Evolutionary conservation across 2,329 filamentous ascomycete genomes (phyloP).

Genomic region (Escovopsis sp.): DNA sequence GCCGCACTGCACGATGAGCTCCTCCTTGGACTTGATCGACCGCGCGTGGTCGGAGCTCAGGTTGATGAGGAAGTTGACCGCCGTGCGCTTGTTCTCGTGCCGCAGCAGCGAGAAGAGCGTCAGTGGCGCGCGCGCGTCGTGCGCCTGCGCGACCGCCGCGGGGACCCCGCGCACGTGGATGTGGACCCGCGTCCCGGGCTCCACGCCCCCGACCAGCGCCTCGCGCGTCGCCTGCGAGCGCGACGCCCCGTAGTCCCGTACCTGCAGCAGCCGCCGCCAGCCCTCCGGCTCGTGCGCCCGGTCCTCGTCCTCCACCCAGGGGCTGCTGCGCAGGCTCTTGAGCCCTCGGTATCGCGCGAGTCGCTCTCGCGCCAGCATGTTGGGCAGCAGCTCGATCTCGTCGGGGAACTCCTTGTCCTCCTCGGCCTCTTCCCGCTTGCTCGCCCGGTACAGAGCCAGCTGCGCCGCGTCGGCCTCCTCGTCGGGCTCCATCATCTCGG

Average conservation of each 20-base stretch:
- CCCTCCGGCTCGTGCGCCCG: slow-evolving; percentile 74
- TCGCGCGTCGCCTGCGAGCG: slow-evolving; percentile 65
- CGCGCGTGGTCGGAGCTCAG: slow-evolving; percentile 60
- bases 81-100: slow-evolving; percentile 89
- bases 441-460: slow-evolving; percentile 64
- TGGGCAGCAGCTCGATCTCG: slow-evolving; percentile 85
- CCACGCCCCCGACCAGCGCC: slow-evolving; percentile 74
- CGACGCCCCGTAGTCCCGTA: slow-evolving; percentile 79
- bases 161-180: slow-evolving; percentile 51
- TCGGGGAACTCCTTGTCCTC: slow-evolving; percentile 95
- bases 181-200: slow-evolving; percentile 67
- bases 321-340: slow-evolving; percentile 76
- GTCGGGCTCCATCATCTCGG: slow-evolving; percentile 79
- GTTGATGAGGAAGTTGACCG: slow-evolving; percentile 78
- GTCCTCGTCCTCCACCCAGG: slow-evolving; percentile 84
- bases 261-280: slow-evolving; percentile 71
- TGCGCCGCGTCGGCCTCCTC: slow-evolving; percentile 67
- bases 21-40: slow-evolving; percentile 81
- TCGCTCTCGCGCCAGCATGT: slow-evolving; percentile 72
- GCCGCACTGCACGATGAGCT: slow-evolving; percentile 82
- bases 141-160: slow-evolving; percentile 25
- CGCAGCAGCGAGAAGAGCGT: slow-evolving; percentile 75
- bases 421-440: slow-evolving; percentile 64
- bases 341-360: slow-evolving; percentile 76
- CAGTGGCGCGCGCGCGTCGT: slow-evolving; percentile 40